phyloP scores from a whole-genome alignment of 2,329 filamentous ascomycete species.

The Triangularia setosa region DNA sequence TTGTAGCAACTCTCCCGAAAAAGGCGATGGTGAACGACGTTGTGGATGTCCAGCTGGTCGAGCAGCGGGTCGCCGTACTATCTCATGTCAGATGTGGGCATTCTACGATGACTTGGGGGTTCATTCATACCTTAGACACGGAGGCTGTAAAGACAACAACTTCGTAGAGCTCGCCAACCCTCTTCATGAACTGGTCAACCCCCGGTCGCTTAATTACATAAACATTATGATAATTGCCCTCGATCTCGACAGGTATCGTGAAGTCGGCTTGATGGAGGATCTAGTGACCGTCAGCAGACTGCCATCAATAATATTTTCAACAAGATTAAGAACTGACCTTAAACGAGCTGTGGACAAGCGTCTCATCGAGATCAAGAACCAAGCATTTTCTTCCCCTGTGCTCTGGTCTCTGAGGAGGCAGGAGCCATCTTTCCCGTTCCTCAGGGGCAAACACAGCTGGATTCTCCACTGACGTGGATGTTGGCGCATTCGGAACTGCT shows the following conservation, averaged over 20 bases:
- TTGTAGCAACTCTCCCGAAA: slow-evolving; percentile 99
- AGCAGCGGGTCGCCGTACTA: slow-evolving; percentile 94
- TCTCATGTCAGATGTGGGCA: slow-evolving; percentile 23
- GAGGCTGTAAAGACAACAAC: slow-evolving; percentile 98
- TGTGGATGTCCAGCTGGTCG: slow-evolving; percentile 95
- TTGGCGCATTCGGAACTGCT: slow-evolving; percentile 30
- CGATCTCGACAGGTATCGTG: slow-evolving; percentile 97
- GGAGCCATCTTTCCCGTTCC: slow-evolving; percentile 61
- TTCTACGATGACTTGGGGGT: background rate
- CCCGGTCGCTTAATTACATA: slow-evolving; percentile 99
- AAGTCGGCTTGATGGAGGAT: slow-evolving; percentile 98
- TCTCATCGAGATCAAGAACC: slow-evolving; percentile 93
- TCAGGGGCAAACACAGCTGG: slow-evolving; percentile 43
- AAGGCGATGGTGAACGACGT: slow-evolving; percentile 90
- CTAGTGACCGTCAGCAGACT: slow-evolving; percentile 42
- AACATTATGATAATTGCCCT: slow-evolving; percentile 98
- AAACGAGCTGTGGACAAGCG: slow-evolving; percentile 96
- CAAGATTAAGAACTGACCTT: slow-evolving; percentile 59
- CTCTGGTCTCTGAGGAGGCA: slow-evolving; percentile 77
- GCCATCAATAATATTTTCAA: background rate
- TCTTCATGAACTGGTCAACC: slow-evolving; percentile 98
- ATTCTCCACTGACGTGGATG: slow-evolving; percentile 38
- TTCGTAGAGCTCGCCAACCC: slow-evolving; percentile 95
- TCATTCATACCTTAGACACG: slow-evolving; percentile 76
- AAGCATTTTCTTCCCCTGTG: slow-evolving; percentile 88